Base-by-base conservation (phyloP, 352 stramenopile genomes). In the Phytopythium kandeliae region DNA sequence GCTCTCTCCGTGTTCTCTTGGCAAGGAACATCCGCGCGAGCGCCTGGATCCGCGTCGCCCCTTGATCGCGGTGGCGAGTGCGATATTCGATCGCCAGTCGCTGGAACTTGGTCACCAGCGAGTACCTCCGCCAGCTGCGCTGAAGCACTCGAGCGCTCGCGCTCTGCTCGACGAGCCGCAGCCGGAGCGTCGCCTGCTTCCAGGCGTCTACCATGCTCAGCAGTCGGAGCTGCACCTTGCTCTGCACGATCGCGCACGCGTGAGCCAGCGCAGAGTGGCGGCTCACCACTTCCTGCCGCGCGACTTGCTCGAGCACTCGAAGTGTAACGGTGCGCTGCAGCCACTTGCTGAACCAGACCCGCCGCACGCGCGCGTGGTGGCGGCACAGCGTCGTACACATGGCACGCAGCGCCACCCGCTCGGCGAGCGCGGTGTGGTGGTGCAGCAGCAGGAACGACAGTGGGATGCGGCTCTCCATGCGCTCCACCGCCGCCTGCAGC, bases 201-300 rank as follows among this genome's bases (percentile, higher is more conserved):
- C 68, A 78, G 2, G 46, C 26, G 3, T 16, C 12, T 2, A 64
- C 28, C 3, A 55, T 34, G 1, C 4, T 2, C 3, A 54, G 54
- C 33, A 61, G 42, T 4, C 59, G 40, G 2, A 52, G 6, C 8
- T 58, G n/a, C 24, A 72, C 36, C 16, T 69, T 67, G 6, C 55
- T 48, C 55, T 75, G 65, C 7, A 78, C 37, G 54, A 78, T 65
- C 28, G 59, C 65, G 24, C 54, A 74, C 25, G 69, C 69, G 38
- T 74, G 65, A 2, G 65, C 59, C 31, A 78, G 54, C 35, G 51
- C 66, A 7, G 59, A 58, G 24, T 74, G 65, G 8, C 54, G 56
- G 0, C 24, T 48, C 2, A 73, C 10, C 13, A 54, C 57, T 17
- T 57, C 37, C 38, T 65, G 65, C 6, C 51, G 56, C 22, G 43